These are phyloP conservation scores for Solanum tacnaense DNA, from an alignment of 257 asterid genomes.

Conservation along the genomic window DNA sequence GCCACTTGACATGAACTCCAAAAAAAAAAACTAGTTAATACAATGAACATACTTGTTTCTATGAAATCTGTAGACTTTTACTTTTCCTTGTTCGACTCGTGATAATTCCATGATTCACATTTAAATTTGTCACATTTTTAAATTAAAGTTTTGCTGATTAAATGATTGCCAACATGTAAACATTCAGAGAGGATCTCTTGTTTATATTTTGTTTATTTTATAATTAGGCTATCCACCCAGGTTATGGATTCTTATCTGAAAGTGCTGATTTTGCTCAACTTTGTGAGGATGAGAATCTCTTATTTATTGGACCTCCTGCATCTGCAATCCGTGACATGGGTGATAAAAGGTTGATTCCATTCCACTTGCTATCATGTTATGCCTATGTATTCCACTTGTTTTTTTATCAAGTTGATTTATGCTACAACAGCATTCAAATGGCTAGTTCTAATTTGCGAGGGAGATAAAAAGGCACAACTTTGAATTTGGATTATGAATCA, in stretches of 20 bases:
- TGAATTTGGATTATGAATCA: neutral
- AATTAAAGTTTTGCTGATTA: neutral
- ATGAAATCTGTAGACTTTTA: neutral
- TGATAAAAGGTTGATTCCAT: slow-evolving; percentile 63
- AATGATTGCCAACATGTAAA: neutral
- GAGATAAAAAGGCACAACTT: neutral
- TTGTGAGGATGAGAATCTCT: slow-evolving; percentile 72
- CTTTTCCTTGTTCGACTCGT: neutral
- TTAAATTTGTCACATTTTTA: neutral
- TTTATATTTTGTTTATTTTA: slow-evolving; percentile 19
- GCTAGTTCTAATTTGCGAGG: neutral
- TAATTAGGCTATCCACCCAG: slow-evolving; percentile 96
- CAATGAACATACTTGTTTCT: neutral
- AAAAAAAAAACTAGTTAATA: neutral
- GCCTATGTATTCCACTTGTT: neutral
- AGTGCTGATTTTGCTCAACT: slow-evolving; percentile 89
- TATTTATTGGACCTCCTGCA: slow-evolving; percentile 94
- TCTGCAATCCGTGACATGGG: slow-evolving; percentile 99
- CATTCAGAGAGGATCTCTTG: slow-evolving; percentile 25
- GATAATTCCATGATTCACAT: neutral
- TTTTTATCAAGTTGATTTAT: neutral
- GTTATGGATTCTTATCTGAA: slow-evolving; percentile 97
- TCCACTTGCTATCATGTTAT: neutral
- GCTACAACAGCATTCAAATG: neutral
- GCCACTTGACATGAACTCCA: neutral